Evolutionary conservation across 768 basidiomycete species (phyloP).

Genomic region (Cystobasidium tubakii): DNA sequence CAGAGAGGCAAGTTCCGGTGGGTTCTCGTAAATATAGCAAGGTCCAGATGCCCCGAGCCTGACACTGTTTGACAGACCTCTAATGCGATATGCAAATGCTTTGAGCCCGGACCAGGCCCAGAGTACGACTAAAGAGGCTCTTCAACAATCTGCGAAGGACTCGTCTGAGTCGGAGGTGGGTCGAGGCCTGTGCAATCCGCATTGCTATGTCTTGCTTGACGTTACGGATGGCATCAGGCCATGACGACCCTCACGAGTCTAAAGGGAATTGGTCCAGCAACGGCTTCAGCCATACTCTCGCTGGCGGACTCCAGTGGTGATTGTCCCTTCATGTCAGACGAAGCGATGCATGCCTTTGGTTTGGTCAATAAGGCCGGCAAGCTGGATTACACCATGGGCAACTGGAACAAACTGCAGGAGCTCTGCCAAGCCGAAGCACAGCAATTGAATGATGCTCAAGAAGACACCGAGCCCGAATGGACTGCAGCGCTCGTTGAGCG

Average conservation of each 20-base stretch:
- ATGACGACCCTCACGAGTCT: conserved; percentile 32
- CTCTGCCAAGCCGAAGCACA: neutral
- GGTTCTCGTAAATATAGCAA: conserved; percentile 7
- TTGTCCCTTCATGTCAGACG: conserved; percentile 33
- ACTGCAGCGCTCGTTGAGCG: conserved; percentile 12
- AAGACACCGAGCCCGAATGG: conserved; percentile 1
- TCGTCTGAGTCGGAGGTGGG: neutral
- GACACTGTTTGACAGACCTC: neutral
- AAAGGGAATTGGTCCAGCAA: conserved; percentile 42
- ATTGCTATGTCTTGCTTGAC: neutral
- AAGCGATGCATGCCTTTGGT: conserved; percentile 33
- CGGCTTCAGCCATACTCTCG: conserved; percentile 41
- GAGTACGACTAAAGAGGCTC: neutral
- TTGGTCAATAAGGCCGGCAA: conserved; percentile 20
- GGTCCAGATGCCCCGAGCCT: neutral
- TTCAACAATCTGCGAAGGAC: neutral
- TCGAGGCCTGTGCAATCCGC: too few relatives aligned
- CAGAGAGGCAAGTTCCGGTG: conserved; percentile 42
- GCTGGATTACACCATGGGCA: conserved; percentile 29
- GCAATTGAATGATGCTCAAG: neutral
- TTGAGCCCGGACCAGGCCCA: neutral
- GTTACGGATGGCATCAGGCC: neutral
- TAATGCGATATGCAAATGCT: conserved; percentile 25
- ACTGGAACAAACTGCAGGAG: neutral
- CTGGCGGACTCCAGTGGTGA: neutral